Evolutionary conservation across 306 rosid genomes (phyloP).

Genomic region (Corylus avellana): DNA sequence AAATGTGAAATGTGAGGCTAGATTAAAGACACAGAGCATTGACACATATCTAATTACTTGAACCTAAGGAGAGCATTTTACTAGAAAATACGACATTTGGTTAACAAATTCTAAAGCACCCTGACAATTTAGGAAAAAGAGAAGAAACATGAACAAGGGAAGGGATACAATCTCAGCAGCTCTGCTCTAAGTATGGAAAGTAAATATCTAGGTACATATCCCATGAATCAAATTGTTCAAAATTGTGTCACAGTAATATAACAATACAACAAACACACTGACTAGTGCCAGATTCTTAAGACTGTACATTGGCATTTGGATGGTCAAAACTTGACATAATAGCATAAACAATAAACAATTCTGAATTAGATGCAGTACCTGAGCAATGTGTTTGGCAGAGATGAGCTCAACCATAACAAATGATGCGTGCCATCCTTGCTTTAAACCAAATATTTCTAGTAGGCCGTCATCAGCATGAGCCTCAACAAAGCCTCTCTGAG

Average conservation of each 20-base stretch:
- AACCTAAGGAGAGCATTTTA: neutral
- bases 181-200: neutral
- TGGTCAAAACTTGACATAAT: conserved; percentile 11
- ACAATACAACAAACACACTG: neutral
- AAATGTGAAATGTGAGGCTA: too few species aligned
- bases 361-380: conserved; percentile 48
- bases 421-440: conserved; percentile 99
- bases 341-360: conserved; percentile 18
- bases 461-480: conserved; percentile 96
- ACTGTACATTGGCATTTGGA: neutral
- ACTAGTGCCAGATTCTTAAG: neutral
- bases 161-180: neutral
- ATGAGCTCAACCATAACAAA: conserved; percentile 95
- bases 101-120: neutral
- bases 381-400: conserved; percentile 92
- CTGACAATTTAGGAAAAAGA: neutral
- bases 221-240: neutral
- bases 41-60: neutral
- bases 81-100: neutral
- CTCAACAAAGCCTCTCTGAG: conserved; percentile 88
- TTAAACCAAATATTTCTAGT: conserved; percentile 89
- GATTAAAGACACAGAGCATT: neutral
- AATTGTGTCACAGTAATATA: neutral
- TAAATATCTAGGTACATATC: neutral
- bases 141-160: neutral